phyloP scores from a whole-genome alignment of 192 early-diverging fungal genomes.

The Podila verticillata region DNA sequence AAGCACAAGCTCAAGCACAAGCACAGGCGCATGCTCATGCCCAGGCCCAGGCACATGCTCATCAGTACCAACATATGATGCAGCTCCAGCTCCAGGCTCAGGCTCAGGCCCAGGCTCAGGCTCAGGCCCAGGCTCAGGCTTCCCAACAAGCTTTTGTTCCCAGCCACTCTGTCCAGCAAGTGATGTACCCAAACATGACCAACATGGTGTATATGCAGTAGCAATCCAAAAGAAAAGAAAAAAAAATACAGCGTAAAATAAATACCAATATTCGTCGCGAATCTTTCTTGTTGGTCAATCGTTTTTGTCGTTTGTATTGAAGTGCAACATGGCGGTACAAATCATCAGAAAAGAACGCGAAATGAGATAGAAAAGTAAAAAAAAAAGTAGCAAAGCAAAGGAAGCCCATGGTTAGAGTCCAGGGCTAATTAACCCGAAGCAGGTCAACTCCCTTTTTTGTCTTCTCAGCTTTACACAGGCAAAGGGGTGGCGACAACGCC shows the following conservation, averaged over 20 bases:
- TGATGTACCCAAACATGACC: background rate
- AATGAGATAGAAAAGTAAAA: too few relatives aligned
- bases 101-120: background rate
- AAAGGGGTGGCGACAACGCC: slow-evolving; percentile 2
- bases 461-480: too few relatives aligned
- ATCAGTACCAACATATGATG: background rate
- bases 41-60: slow-evolving; percentile 2
- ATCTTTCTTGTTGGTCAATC: background rate
- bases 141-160: background rate
- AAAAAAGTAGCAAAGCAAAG: background rate
- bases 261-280: background rate
- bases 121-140: background rate
- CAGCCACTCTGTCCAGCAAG: slow-evolving; percentile 9
- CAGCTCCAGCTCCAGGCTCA: slow-evolving; percentile 3
- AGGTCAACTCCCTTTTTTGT: too few relatives aligned
- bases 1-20: slow-evolving; percentile 4
- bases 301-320: background rate
- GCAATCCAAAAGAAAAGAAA: background rate
- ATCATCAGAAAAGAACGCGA: background rate
- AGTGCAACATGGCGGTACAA: background rate
- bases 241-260: background rate
- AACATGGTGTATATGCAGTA: background rate
- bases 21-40: background rate
- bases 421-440: background rate
- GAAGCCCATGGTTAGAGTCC: too few relatives aligned